Conservation (phyloP, 208 protist species). For the Acanthamoeba sp. region DNA sequence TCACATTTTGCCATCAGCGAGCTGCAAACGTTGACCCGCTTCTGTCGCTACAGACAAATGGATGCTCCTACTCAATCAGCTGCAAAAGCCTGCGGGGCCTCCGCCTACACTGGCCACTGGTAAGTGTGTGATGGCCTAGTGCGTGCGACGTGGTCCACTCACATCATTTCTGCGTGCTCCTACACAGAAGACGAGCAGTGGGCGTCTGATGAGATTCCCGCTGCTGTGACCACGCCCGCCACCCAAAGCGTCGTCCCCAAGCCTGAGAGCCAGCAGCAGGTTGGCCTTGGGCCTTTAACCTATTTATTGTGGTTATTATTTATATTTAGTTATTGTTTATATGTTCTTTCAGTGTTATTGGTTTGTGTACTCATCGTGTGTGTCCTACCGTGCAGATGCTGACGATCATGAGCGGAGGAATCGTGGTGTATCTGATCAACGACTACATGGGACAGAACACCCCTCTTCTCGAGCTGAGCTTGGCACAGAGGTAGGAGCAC, state of each 20-base stretch:
- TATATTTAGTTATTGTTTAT: background rate
- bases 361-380: too few relatives aligned
- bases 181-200: background rate
- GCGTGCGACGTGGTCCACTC: background rate
- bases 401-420: constrained; percentile 57
- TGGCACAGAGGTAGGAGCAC: constrained; percentile 50
- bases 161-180: background rate
- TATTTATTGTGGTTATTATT: background rate
- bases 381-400: background rate
- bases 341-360: too few relatives aligned
- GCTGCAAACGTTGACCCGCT: too few relatives aligned
- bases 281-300: background rate
- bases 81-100: background rate
- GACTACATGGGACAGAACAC: constrained; percentile 72
- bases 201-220: background rate
- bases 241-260: background rate
- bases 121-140: too few relatives aligned
- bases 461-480: constrained; percentile 40
- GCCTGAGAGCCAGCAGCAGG: constrained; percentile 1
- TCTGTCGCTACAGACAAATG: constrained; percentile 54
- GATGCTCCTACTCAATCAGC: constrained; percentile 22
- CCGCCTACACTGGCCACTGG: background rate
- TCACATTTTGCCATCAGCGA: background rate
- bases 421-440: constrained; percentile 67
- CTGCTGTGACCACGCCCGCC: background rate